phyloP scores from a whole-genome alignment of 2,329 filamentous ascomycete species.

The Stachybotrys echinatus region DNA sequence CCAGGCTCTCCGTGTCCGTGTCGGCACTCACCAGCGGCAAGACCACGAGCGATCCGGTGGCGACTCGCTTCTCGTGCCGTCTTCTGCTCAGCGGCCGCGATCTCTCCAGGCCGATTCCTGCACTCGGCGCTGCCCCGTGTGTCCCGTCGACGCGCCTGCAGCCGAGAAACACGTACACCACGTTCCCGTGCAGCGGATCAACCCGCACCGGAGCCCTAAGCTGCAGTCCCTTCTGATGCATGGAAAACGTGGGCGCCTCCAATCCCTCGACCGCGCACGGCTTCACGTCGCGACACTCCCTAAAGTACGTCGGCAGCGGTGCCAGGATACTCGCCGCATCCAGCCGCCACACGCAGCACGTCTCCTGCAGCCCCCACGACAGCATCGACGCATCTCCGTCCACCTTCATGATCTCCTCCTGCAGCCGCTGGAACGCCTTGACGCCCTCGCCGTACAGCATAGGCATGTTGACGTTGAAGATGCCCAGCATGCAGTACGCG shows the following conservation, averaged over 20 bases:
- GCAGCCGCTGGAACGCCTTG: not conserved
- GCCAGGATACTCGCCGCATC: not conserved
- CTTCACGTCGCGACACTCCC: not conserved
- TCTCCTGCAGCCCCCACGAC: not conserved
- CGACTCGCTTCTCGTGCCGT: not conserved
- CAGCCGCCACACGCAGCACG: not conserved
- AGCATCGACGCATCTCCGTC: not conserved
- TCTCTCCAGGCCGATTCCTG: not conserved
- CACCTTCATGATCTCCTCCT: not conserved
- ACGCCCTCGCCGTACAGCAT: not conserved
- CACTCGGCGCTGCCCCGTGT: not conserved
- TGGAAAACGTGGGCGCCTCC: not conserved
- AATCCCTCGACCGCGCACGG: not conserved
- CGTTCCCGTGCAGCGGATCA: not conserved
- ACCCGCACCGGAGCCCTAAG: not conserved
- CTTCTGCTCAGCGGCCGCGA: not conserved
- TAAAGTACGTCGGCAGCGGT: not conserved
- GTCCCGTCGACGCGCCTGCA: not conserved
- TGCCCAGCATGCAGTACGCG: not conserved
- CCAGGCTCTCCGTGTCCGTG: not conserved
- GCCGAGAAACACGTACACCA: not conserved
- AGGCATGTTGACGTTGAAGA: not conserved
- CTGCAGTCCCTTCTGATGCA: not conserved
- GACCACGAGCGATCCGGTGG: not conserved
- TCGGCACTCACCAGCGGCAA: not conserved